Evolutionary conservation across 1,284 basidiomycete genomes (phyloP), one percentile per base, ranked within the genome.

Genomic region (Sporisorium sorghi): DNA sequence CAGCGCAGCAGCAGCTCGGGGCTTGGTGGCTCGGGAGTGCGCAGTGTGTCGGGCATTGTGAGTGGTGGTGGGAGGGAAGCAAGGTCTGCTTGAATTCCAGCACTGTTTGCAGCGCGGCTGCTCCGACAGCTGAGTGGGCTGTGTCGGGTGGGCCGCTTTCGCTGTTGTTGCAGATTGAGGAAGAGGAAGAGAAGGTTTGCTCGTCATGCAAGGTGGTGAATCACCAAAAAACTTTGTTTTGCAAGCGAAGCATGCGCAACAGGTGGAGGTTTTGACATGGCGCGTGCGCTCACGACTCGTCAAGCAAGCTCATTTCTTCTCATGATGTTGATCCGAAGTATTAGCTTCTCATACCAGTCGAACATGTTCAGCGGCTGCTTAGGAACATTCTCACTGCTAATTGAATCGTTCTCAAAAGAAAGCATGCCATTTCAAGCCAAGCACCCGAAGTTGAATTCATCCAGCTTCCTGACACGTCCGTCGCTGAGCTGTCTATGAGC

Each of bases 1-100:
- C 95, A 97, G 1, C 86, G 86, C 17, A 86, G 85, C 23, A 80
- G 65, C 2, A 76, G 49, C 15, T 60, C 51, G 39, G 67, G 63
- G 3, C 24, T 58, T 21, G 80, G 77, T 6, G 68, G 59, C 43
- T 71, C 51, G 11, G 73, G 76, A 24, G 40, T 55, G 42, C 55
- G 63, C 54, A 79, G 32, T 19, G 60, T 26, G 28, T 30, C 7
- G 28, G 28, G 1, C 46, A 47, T 47, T 19, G 6, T 52, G 21
- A 65, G 71, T 75, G 23, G 23, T 43, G 23, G 15, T 26, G 28
- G 39, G 24, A 37, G 44, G 46, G 32, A 19, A 21, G 39, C 57
- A 50, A 55, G 57, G 26, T 49, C 54, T 24, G 51, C 63, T 66
- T 35, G 48, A 11, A 7, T 35, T 33, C 44, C 46, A 26, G 17